phyloP scores from a whole-genome alignment of 495 filamentous ascomycete genomes.

The Sordaria brevicollis region DNA sequence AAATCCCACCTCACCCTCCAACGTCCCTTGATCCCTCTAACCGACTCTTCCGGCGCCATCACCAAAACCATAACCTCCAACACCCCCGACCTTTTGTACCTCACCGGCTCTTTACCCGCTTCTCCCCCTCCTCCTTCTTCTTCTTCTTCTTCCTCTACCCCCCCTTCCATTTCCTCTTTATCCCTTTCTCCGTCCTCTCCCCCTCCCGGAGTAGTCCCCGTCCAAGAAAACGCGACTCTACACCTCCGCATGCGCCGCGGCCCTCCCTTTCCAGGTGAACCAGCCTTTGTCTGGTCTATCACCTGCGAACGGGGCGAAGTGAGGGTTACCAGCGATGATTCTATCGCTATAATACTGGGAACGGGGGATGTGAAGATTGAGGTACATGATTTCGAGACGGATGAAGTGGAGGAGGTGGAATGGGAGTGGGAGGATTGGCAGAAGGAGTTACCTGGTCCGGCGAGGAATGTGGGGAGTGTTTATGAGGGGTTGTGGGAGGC shows the following conservation, averaged over 20 bases:
- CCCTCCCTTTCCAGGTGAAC: conserved; percentile 35
- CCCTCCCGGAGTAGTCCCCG: too few species aligned
- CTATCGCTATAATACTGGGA: conserved; percentile 27
- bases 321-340: conserved; percentile 24
- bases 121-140: too few species aligned
- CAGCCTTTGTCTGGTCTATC: conserved; percentile 43
- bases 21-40: conserved; percentile 28
- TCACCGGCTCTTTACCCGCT: conserved; percentile 34
- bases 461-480: conserved; percentile 34
- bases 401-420: conserved; percentile 30
- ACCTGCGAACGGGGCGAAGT: conserved; percentile 47
- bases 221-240: conserved; percentile 24
- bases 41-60: conserved; percentile 13
- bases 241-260: conserved; percentile 39
- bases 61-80: conserved; percentile 22
- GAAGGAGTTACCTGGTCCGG: conserved; percentile 21
- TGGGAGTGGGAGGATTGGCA: conserved; percentile 35
- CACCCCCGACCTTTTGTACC: conserved; percentile 36
- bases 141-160: too few species aligned
- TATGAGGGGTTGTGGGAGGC: conserved; percentile 39
- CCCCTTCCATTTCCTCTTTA: too few species aligned
- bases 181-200: too few species aligned
- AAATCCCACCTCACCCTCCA: conserved; percentile 36
- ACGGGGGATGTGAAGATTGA: conserved; percentile 26
- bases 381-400: conserved; percentile 30